phyloP scores from a whole-genome alignment of 768 basidiomycete genomes.

The Auriculariales sp. region DNA sequence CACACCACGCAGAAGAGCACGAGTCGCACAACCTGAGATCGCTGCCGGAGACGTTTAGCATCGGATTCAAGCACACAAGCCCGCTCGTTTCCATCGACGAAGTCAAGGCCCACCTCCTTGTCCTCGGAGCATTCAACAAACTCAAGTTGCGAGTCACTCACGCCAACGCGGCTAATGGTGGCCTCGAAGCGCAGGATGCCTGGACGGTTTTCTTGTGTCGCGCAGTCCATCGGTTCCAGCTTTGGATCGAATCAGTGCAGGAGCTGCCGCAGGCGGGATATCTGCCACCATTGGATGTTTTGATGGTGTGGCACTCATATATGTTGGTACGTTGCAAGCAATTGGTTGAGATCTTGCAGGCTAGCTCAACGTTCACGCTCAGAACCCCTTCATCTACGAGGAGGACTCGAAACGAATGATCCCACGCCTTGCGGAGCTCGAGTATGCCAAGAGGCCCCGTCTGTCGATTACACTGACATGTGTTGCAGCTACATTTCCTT shows the following conservation, averaged over 20 bases:
- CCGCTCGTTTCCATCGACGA: conserved; percentile 1
- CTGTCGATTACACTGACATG: no score
- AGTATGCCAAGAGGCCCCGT: no score
- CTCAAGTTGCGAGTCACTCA: background rate
- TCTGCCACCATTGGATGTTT: background rate
- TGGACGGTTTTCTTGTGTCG: conserved; percentile 4
- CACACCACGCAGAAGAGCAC: no score
- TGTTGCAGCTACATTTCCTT: no score
- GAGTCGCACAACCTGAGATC: background rate
- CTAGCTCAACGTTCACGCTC: background rate
- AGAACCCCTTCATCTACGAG: background rate
- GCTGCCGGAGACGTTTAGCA: background rate
- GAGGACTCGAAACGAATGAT: no score
- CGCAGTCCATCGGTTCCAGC: conserved; percentile 3
- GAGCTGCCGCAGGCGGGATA: background rate
- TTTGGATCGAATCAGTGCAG: background rate
- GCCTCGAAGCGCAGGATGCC: background rate
- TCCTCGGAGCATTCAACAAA: conserved; percentile 1
- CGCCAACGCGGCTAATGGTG: background rate
- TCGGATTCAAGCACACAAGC: background rate
- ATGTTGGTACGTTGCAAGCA: background rate
- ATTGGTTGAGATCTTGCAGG: background rate
- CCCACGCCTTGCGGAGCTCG: no score
- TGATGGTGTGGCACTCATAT: background rate
- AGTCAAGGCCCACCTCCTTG: conserved; percentile 1